phyloP scores from a whole-genome alignment of 345 rosid genomes.

The Carallia brachiata region DNA sequence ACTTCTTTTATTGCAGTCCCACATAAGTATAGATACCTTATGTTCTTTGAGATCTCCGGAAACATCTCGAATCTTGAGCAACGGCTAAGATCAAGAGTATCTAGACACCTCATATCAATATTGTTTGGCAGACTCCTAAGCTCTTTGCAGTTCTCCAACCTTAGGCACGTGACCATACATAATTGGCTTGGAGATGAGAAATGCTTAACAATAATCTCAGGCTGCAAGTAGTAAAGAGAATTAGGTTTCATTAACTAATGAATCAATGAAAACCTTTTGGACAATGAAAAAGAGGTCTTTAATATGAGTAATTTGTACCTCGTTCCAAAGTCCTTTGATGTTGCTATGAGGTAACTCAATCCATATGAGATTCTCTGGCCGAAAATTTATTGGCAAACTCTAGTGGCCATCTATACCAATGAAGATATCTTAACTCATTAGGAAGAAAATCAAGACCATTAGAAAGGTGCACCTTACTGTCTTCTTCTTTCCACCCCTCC shows the following conservation, averaged over 20 bases:
- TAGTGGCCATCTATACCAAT: slow-evolving; percentile 8
- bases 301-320: neutral
- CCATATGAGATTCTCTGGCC: neutral
- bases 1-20: slow-evolving; percentile 11
- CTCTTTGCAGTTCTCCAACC: neutral
- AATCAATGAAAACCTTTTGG: no score
- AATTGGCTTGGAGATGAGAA: neutral
- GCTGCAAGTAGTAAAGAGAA: no score
- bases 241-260: no score
- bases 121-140: slow-evolving; percentile 8
- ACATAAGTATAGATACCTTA: neutral
- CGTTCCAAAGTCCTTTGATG: neutral
- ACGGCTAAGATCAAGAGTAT: slow-evolving; percentile 9
- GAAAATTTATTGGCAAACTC: slow-evolving; percentile 8
- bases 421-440: neutral
- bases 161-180: neutral
- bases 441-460: slow-evolving; percentile 5
- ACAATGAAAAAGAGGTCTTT: neutral
- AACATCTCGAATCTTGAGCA: slow-evolving; percentile 5
- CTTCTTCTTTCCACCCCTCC: neutral
- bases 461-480: neutral
- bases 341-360: slow-evolving; percentile 2
- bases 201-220: neutral
- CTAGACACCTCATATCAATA: slow-evolving; percentile 4
- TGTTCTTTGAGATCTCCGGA: neutral